Base-by-base conservation (phyloP, 805 yeast genomes). In the Komagataella mondaviorum region DNA sequence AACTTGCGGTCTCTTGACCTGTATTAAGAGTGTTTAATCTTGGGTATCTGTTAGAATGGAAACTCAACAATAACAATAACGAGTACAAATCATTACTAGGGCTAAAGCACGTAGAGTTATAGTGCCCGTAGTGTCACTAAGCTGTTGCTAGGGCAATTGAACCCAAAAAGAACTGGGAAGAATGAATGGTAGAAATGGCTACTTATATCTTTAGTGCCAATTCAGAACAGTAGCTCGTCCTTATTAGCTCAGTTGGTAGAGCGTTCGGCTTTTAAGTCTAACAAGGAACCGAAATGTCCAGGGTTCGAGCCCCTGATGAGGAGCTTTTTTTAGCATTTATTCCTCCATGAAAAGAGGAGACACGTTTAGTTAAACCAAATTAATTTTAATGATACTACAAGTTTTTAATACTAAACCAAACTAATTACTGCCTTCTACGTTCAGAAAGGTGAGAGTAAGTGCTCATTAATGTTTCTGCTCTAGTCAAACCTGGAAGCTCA, bases 281-380 rank as follows among this genome's bases (percentile, higher is more conserved):
- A 30, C 39, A 30, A 30, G 39, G 39, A 30, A 72, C 76, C 77
- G 76, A 74, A 74, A 73, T 72, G 78, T 73, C 78, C 76, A 71
- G 78, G 78, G 78, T 73, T 73, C 78, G 76, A 73, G 78, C 78
- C 78, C 78, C 78, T 72, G 76, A 71, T 72, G 64, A 70, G 77
- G 77, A 73, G 77, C 55, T 48, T 47, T 52, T 58, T 59, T 58
- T 58, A 45, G 39, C 6, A 10, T 30, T 30, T 10, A 5, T 14
- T 30, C 5, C 14, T 8, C 6, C 10, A 30, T 10, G 3, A 24
- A 5, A 8, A 8, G 14, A 8, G 8, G 5, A 3, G 39, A 30
- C 3, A 8, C 14, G 14, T 8, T 30, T 30, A 5, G 14, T 30
- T 1, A 14, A 30, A 14, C 39, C 5, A 12, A 30, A 8, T 30